Conservation (phyloP, 1,284 basidiomycete species). For the Gymnopus androsaceus region DNA sequence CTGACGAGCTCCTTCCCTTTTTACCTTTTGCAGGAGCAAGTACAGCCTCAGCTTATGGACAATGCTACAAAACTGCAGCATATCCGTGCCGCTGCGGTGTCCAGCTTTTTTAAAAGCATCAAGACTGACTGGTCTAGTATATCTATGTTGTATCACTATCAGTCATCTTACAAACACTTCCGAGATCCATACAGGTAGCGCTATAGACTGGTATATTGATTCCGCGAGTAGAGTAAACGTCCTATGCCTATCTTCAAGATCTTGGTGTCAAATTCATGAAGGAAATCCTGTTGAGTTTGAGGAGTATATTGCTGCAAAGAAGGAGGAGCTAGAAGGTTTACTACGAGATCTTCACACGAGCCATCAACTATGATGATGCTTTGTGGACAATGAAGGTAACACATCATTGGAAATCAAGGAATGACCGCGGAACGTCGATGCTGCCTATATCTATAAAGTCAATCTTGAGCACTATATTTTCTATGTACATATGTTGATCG, state of each 20-base stretch:
- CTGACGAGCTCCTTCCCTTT: neutral
- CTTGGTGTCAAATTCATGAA: neutral
- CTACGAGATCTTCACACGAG: neutral
- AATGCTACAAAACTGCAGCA: constrained; percentile 54
- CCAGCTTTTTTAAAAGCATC: constrained; percentile 44
- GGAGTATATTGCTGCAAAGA: neutral
- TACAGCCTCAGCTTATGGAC: constrained; percentile 44
- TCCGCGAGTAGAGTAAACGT: too few relatives aligned
- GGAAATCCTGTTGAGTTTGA: too few relatives aligned
- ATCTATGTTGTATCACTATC: too few relatives aligned
- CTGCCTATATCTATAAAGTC: neutral
- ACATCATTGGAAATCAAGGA: too few relatives aligned
- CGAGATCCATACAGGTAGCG: too few relatives aligned
- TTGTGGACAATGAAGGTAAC: neutral
- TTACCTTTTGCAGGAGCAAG: constrained; percentile 28
- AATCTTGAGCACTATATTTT: too few relatives aligned
- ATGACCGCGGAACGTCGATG: too few relatives aligned
- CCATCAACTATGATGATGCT: neutral
- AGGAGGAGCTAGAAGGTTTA: neutral
- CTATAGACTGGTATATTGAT: too few relatives aligned
- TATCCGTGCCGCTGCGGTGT: constrained; percentile 47
- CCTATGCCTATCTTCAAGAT: neutral
- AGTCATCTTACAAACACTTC: too few relatives aligned
- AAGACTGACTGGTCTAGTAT: too few relatives aligned
- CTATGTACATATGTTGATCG: neutral